phyloP scores from a whole-genome alignment of 176 grass and related monocot genomes.

The maize (Zea mays) region DNA sequence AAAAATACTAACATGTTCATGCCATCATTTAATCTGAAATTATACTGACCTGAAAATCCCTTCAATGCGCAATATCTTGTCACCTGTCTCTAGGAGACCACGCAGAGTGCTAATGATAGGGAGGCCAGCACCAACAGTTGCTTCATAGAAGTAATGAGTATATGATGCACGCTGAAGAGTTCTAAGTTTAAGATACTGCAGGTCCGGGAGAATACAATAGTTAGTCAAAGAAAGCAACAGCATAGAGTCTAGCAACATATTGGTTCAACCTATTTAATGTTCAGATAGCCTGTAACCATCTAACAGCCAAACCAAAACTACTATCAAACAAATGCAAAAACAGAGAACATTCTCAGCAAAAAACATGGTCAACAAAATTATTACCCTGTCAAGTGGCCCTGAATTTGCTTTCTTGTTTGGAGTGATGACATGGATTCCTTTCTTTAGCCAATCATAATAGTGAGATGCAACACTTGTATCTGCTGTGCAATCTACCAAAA shows the following conservation, averaged over 20 bases:
- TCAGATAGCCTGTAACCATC: background rate
- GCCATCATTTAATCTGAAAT: background rate
- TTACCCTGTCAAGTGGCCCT: constrained; percentile 74
- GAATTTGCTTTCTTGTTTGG: constrained; percentile 95
- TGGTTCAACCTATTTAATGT: background rate
- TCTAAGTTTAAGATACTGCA: constrained; percentile 82
- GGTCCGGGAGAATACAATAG: background rate
- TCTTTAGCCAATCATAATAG: constrained; percentile 77
- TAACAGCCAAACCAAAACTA: background rate
- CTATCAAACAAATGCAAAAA: background rate
- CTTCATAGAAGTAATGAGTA: constrained; percentile 99
- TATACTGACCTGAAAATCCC: constrained; percentile 69
- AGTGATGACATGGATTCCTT: constrained; percentile 84
- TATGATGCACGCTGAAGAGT: constrained; percentile 78
- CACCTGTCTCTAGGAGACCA: constrained; percentile 86
- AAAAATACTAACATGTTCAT: background rate
- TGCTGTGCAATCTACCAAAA: constrained; percentile 88
- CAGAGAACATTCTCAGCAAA: background rate
- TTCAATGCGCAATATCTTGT: constrained; percentile 88
- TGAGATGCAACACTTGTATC: constrained; percentile 71
- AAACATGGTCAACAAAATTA: background rate
- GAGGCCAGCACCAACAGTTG: constrained; percentile 95
- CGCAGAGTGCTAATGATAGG: constrained; percentile 94
- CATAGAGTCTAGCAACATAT: constrained; percentile 8
- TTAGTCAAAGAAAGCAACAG: constrained; percentile 15